These are phyloP conservation scores for Teratosphaeria gauchensis DNA, from an alignment of 2,329 filamentous ascomycete species.

Conservation along the genomic window DNA sequence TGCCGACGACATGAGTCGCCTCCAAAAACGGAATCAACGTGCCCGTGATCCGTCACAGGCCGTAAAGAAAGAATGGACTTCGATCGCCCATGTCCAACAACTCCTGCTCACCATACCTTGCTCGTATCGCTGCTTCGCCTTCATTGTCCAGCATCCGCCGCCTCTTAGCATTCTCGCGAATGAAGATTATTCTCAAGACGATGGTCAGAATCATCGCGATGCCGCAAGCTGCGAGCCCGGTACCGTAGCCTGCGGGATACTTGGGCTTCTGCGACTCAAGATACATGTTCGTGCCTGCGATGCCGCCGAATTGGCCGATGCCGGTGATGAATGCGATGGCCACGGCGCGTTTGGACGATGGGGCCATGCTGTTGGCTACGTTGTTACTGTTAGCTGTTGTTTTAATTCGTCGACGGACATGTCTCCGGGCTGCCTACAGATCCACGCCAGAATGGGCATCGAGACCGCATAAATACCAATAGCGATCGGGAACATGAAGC, in stretches of 20 bases:
- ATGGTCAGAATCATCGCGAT: conserved; percentile 17
- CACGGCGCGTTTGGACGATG: conserved; percentile 43
- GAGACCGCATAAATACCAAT: conserved; percentile 47
- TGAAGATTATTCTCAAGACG: conserved; percentile 11
- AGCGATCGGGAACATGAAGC: conserved; percentile 45
- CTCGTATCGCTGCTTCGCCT: conserved; percentile 24
- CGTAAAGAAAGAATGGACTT: conserved; percentile 45
- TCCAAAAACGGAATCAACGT: too few species aligned
- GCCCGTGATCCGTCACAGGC: conserved; percentile 29
- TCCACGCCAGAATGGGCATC: conserved; percentile 36
- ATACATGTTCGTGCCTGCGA: conserved; percentile 65
- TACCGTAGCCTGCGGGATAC: conserved; percentile 41
- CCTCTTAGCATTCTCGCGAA: conserved; percentile 43
- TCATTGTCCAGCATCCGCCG: conserved; percentile 29
- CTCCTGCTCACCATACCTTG: conserved; percentile 26
- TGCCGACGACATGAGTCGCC: too few species aligned
- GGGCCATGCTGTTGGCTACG: conserved; percentile 42
- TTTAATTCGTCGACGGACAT: too few species aligned
- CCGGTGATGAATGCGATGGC: conserved; percentile 41
- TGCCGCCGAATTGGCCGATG: conserved; percentile 39
- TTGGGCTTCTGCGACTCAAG: conserved; percentile 39
- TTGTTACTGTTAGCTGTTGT: background rate
- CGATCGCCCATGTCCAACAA: conserved; percentile 29
- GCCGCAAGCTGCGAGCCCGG: conserved; percentile 8
- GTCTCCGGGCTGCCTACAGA: too few species aligned